A percentile compares a stretch with the other conserved stretches of the same genome.
Evolutionary conservation across 306 rosid genomes (phyloP).

Genomic region (Prunus padus): DNA sequence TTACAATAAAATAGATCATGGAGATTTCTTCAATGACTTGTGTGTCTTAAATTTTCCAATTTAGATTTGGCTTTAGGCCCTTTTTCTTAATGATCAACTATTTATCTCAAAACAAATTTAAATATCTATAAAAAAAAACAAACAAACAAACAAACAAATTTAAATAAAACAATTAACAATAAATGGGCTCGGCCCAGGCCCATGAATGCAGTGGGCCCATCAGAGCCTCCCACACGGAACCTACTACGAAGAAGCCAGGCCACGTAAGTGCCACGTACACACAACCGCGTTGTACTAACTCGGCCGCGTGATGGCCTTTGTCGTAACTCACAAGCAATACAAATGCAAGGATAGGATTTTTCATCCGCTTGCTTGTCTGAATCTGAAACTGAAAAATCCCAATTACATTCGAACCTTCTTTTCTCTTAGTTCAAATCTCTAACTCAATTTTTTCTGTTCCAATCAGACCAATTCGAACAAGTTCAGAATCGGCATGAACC

Average conservation of each 20-base stretch:
- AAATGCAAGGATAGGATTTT: too few relatives aligned
- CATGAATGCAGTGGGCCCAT: background rate
- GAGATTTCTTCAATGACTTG: too few relatives aligned
- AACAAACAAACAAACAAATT: background rate
- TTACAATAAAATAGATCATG: background rate
- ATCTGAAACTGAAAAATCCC: background rate
- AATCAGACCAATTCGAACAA: constrained; percentile 30
- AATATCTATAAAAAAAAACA: too few relatives aligned
- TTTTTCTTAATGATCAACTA: background rate
- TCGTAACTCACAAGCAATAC: background rate
- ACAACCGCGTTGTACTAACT: background rate
- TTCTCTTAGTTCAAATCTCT: too few relatives aligned
- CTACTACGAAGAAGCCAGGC: background rate
- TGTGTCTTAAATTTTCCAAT: too few relatives aligned
- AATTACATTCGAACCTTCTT: background rate
- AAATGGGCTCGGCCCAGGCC: background rate
- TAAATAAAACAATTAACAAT: background rate
- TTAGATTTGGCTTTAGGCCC: background rate
- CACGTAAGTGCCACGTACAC: background rate
- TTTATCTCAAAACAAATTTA: background rate
- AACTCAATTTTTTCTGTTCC: too few relatives aligned
- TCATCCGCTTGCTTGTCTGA: background rate
- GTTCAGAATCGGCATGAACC: constrained; percentile 56
- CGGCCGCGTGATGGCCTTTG: background rate
- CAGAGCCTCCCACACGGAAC: background rate